Evolutionary conservation across 2,329 filamentous ascomycete species (phyloP), one percentile per base, ranked within the genome.

Genomic region (Fusarium algeriense): DNA sequence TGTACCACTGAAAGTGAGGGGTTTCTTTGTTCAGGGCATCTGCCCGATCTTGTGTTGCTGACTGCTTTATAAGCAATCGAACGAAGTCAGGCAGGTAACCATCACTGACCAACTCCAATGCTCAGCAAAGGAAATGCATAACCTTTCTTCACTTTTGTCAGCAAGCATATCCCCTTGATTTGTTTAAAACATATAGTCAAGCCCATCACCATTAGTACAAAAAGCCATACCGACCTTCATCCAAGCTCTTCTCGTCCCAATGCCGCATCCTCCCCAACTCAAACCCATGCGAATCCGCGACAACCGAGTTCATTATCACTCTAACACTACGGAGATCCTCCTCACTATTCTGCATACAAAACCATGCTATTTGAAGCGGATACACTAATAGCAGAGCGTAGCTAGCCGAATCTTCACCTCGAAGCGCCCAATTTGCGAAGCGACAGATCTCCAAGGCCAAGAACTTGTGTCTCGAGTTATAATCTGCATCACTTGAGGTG

Each of bases 301-400:
- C 52, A 14, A 52, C 45, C 10, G 54, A 52, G 26, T 70, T 44
- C 60, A 69, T 60, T 9, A 70, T 52, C 17, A 58, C 49, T 30
- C 41, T 45, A 1, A 66, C 34, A 5, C 15, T 34, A 2, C 15
- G 5, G 0, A 70, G 54, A 0, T 56, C 61, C 7, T 38, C 37
- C 2, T 41, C 35, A 1, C 40, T 70, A 6, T 20, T 8, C n/a
- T 69, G 60, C 3, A 69, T 10, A 19, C 40, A 66, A 9, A 28
- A 70, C 66, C 67, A 69, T 1, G 67, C 55, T 50, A 69, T 70
- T 10, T 69, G 67, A 12, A 69, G 50, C 2, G 67, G 67, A 32
- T 66, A 69, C 12, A 69, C 45, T 8, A 69, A 19, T 6, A 66
- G 14, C 3, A 69, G 20, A 8, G 54, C 67, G 23, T 61, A 35